Percentiles rank a stretch among this genome's conserved stretches.
These are phyloP conservation scores for Diaporthe longicolla DNA, from an alignment of 2,329 filamentous ascomycete species.

Conservation along the genomic window DNA sequence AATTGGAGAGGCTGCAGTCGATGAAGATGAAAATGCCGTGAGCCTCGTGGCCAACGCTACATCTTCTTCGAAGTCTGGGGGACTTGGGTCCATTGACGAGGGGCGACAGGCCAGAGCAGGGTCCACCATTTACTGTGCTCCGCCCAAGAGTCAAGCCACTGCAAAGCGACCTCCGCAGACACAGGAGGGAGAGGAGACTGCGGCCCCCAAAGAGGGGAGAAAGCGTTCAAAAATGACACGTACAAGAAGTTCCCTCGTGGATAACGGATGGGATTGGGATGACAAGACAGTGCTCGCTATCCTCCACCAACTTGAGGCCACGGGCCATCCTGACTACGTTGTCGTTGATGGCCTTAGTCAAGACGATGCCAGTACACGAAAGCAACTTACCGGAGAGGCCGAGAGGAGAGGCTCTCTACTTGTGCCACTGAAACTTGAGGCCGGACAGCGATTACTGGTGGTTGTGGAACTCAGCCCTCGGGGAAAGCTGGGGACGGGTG, in stretches of 20 bases:
- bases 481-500: not conserved
- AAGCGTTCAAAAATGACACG: constrained; percentile 27
- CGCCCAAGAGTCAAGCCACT: not conserved
- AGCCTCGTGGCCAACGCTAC: not conserved
- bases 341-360: constrained; percentile 30
- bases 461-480: constrained; percentile 5
- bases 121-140: constrained; percentile 20
- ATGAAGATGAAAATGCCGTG: not conserved
- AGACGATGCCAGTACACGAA: not conserved
- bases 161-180: constrained; percentile 8
- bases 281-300: constrained; percentile 29
- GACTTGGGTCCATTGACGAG: not conserved
- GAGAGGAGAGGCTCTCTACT: constrained; percentile 5
- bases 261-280: constrained; percentile 27
- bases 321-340: not conserved
- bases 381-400: not conserved
- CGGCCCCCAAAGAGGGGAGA: too few species aligned
- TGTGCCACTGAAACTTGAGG: not conserved
- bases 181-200: not conserved
- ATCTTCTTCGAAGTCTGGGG: not conserved
- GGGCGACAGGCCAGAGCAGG: not conserved
- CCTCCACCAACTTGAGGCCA: constrained; percentile 22
- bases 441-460: not conserved
- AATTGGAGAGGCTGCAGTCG: not conserved
- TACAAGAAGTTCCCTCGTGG: constrained; percentile 20